phyloP scores from a whole-genome alignment of 495 filamentous ascomycete genomes.

The Rhypophila decipiens region DNA sequence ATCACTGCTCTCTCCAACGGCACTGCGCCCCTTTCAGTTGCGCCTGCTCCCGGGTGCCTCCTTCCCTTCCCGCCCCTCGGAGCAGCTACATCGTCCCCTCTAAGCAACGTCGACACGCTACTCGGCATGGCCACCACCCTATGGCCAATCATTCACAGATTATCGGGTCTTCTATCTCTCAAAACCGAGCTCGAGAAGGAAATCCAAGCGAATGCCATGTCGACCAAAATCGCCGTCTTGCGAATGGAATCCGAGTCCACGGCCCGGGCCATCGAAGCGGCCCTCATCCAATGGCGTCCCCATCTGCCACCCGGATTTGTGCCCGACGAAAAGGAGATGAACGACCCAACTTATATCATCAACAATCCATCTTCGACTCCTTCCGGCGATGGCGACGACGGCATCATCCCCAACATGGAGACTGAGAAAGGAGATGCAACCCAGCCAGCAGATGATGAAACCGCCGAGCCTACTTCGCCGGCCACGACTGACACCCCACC shows the following conservation, averaged over 20 bases:
- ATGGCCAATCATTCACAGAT: slow-evolving; percentile 58
- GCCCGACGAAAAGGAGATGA: slow-evolving; percentile 7
- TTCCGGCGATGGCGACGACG: background rate
- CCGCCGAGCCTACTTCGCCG: background rate
- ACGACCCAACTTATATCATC: background rate
- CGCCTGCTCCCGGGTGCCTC: slow-evolving; percentile 39
- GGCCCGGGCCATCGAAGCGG: slow-evolving; percentile 49
- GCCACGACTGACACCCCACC: background rate
- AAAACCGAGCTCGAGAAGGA: slow-evolving; percentile 45
- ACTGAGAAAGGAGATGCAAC: background rate
- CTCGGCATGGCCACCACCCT: slow-evolving; percentile 57
- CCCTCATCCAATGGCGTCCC: slow-evolving; percentile 50
- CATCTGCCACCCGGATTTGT: slow-evolving; percentile 26
- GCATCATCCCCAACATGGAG: background rate
- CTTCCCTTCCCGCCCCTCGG: slow-evolving; percentile 41
- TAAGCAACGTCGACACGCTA: slow-evolving; percentile 50
- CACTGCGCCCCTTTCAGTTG: slow-evolving; percentile 47
- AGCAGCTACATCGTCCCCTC: slow-evolving; percentile 35
- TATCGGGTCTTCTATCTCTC: slow-evolving; percentile 47
- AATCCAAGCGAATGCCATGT: slow-evolving; percentile 23
- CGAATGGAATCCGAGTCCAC: slow-evolving; percentile 50
- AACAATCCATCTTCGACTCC: background rate
- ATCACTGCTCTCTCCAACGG: slow-evolving; percentile 58
- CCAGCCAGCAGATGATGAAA: background rate
- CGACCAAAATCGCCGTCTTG: slow-evolving; percentile 46